phyloP scores from a whole-genome alignment of 768 basidiomycete species.

The Termitomyces sp. region DNA sequence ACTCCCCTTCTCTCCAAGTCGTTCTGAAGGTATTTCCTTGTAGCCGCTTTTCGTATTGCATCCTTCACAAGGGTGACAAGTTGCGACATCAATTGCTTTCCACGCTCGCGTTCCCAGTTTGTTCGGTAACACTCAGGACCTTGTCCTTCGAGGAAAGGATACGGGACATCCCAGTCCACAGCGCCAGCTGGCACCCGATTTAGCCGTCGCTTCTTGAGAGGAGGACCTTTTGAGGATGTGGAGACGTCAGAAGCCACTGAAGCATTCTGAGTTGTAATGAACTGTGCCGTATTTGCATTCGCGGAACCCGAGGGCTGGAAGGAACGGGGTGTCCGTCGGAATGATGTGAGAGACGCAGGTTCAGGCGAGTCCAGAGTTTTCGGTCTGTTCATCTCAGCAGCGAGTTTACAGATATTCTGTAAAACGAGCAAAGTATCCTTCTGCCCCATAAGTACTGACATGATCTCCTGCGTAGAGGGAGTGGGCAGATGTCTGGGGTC shows the following conservation, averaged over 20 bases:
- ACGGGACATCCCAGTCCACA: slow-evolving; percentile 78
- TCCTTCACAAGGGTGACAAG: slow-evolving; percentile 53
- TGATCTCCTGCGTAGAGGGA: slow-evolving; percentile 53
- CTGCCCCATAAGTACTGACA: slow-evolving; percentile 53
- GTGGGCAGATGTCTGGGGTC: slow-evolving; percentile 38
- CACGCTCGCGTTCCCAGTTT: slow-evolving; percentile 62
- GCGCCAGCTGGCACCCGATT: slow-evolving; percentile 73
- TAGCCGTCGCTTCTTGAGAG: slow-evolving; percentile 57
- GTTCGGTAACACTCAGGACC: slow-evolving; percentile 60
- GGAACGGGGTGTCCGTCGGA: slow-evolving; percentile 8
- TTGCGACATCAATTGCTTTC: slow-evolving; percentile 55
- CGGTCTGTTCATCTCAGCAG: slow-evolving; percentile 30
- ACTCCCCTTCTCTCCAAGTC: slow-evolving; percentile 1
- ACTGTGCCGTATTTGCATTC: not conserved
- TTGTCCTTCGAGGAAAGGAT: slow-evolving; percentile 67
- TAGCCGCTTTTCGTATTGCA: slow-evolving; percentile 56
- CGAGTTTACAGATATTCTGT: slow-evolving; percentile 52
- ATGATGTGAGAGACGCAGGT: slow-evolving; percentile 8
- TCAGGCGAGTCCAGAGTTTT: not conserved
- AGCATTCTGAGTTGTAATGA: not conserved
- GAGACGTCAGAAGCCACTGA: not conserved
- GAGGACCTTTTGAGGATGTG: slow-evolving; percentile 13
- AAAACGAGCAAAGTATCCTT: slow-evolving; percentile 64
- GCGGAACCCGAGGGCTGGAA: slow-evolving; percentile 2
- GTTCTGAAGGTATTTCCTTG: slow-evolving; percentile 38